phyloP scores from a whole-genome alignment of 2,329 filamentous ascomycete species.

The Fusarium heterosporum region DNA sequence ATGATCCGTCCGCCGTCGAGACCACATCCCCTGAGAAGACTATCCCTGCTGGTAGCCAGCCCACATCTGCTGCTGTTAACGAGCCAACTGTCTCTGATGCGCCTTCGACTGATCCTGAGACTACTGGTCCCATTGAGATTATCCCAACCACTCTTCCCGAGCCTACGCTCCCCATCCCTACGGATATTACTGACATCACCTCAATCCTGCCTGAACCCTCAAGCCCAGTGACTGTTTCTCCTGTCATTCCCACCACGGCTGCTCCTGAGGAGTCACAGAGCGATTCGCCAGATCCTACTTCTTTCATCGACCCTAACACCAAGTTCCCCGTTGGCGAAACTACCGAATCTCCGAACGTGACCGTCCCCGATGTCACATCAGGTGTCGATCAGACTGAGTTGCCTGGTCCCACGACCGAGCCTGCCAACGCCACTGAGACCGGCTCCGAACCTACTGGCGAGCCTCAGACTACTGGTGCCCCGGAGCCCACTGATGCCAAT shows the following conservation, averaged over 20 bases:
- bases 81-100: conserved; percentile 23
- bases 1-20: conserved; percentile 13
- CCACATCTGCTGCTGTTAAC: conserved; percentile 16
- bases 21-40: conserved; percentile 19
- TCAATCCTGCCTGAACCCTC: conserved; percentile 23
- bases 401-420: conserved; percentile 24
- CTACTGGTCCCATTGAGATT: conserved; percentile 18
- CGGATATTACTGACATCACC: conserved; percentile 23
- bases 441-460: conserved; percentile 4
- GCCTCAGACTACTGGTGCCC: conserved; percentile 27
- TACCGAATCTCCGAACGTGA: conserved; percentile 26
- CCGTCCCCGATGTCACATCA: conserved; percentile 21
- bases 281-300: conserved; percentile 22
- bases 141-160: conserved; percentile 28
- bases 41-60: conserved; percentile 14
- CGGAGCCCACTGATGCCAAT: conserved; percentile 1
- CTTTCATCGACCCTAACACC: conserved; percentile 27
- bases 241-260: conserved; percentile 22
- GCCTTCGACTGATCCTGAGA: conserved; percentile 28
- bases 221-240: conserved; percentile 25
- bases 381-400: conserved; percentile 11
- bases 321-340: conserved; percentile 19
- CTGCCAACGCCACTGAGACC: conserved; percentile 24
- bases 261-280: conserved; percentile 9
- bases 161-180: conserved; percentile 21